phyloP scores from a whole-genome alignment of 352 stramenopile species.

The Saprolegnia parasitica region DNA sequence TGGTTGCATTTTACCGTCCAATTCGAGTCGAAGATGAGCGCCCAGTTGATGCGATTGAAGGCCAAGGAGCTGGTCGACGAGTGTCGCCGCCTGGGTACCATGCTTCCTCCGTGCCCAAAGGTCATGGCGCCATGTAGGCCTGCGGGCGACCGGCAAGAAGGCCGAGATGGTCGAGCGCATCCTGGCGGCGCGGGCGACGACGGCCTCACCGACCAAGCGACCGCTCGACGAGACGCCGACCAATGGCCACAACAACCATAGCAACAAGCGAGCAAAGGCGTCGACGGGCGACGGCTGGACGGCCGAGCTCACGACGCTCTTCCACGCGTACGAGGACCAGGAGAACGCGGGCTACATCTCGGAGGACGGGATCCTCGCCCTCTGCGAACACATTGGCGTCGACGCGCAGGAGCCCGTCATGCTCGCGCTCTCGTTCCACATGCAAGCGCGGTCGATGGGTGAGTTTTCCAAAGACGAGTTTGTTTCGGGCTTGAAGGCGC shows the following conservation, averaged over 20 bases:
- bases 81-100: constrained; percentile 10
- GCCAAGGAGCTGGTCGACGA: constrained; percentile 25
- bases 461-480: constrained; percentile 75
- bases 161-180: constrained; percentile 73
- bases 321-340: constrained; percentile 41
- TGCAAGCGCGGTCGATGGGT: constrained; percentile 75
- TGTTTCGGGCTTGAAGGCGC: constrained; percentile 56
- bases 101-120: not conserved
- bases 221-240: constrained; percentile 28
- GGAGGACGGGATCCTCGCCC: constrained; percentile 68
- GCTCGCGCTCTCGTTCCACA: constrained; percentile 69
- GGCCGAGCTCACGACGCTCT: constrained; percentile 6
- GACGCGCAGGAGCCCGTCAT: constrained; percentile 77
- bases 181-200: constrained; percentile 29
- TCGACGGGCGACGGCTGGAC: constrained; percentile 17
- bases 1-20: constrained; percentile 12
- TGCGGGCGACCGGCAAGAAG: constrained; percentile 65
- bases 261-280: constrained; percentile 5
- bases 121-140: constrained; percentile 38
- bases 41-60: constrained; percentile 17
- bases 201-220: constrained; percentile 30
- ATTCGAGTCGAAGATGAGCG: constrained; percentile 3
- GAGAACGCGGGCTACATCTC: constrained; percentile 61
- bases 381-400: constrained; percentile 67
- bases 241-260: constrained; percentile 35